Conservation (phyloP, 2,329 filamentous ascomycete species). For the Didymella arachidicola region DNA sequence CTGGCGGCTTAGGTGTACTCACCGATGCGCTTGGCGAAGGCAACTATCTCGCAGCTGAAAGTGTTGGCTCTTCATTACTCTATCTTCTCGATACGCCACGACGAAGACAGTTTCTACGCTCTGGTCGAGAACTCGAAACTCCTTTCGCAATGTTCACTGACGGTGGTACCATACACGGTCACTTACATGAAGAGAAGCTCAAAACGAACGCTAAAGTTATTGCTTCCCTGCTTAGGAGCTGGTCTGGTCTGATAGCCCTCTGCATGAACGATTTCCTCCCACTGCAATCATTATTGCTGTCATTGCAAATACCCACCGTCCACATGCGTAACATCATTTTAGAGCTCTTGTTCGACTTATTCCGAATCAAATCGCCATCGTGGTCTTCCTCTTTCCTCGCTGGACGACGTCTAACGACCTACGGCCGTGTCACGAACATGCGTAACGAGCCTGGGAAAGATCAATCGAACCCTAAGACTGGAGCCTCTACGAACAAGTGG, state of each 20-base stretch:
- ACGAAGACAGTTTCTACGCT: constrained; percentile 80
- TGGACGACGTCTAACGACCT: constrained; percentile 90
- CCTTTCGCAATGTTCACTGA: constrained; percentile 92
- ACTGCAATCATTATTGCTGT: constrained; percentile 78
- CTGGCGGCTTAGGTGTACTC: constrained; percentile 84
- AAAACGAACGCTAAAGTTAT: constrained; percentile 94
- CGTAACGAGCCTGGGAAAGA: constrained; percentile 67
- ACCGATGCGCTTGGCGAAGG: constrained; percentile 92
- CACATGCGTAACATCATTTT: constrained; percentile 77
- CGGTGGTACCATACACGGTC: constrained; percentile 62
- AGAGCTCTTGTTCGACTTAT: constrained; percentile 81
- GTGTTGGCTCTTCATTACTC: constrained; percentile 84
- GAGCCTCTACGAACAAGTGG: constrained; percentile 68
- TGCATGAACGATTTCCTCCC: constrained; percentile 89
- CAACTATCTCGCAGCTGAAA: constrained; percentile 90
- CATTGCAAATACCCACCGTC: constrained; percentile 65
- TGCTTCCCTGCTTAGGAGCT: constrained; percentile 86
- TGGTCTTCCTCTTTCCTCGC: constrained; percentile 97
- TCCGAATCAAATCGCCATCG: constrained; percentile 90
- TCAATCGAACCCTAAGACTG: constrained; percentile 66
- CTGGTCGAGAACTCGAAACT: constrained; percentile 87
- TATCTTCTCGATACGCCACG: constrained; percentile 87
- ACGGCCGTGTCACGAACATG: constrained; percentile 89
- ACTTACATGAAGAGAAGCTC: constrained; percentile 67
- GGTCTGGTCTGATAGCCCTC: constrained; percentile 88